These are phyloP conservation scores for Diaporthe humulicola DNA, from an alignment of 2,329 filamentous ascomycete species.

Conservation along the genomic window DNA sequence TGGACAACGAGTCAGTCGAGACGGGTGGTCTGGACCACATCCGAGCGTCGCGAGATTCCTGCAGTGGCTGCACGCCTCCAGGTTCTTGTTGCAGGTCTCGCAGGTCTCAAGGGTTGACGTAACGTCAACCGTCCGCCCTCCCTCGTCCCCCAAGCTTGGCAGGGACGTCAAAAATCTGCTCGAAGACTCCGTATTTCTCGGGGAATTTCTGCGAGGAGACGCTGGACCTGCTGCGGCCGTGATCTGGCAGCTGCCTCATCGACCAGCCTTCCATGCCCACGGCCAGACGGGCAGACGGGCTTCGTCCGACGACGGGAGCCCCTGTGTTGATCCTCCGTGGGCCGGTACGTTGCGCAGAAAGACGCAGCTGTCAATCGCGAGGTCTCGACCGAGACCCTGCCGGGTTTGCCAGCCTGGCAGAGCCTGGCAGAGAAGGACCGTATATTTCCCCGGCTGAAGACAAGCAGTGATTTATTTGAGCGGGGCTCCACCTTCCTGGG, in stretches of 20 bases:
- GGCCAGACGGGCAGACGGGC: conserved; percentile 31
- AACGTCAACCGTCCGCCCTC: conserved; percentile 21
- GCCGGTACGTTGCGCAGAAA: conserved; percentile 3
- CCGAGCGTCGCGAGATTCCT: conserved; percentile 19
- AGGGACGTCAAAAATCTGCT: conserved; percentile 33
- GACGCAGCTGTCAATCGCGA: conserved; percentile 6
- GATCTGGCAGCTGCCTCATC: conserved; percentile 26
- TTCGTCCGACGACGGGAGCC: conserved; percentile 32
- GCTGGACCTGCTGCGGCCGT: conserved; percentile 27
- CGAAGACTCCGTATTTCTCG: conserved; percentile 27
- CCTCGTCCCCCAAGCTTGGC: conserved; percentile 15
- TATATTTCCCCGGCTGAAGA: conserved; percentile 37
- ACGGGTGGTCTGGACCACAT: conserved; percentile 22
- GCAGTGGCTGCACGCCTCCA: conserved; percentile 14
- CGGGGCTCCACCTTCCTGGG: conserved; percentile 36
- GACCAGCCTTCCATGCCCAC: conserved; percentile 32
- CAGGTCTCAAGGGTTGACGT: neutral
- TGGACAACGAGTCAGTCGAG: conserved; percentile 24
- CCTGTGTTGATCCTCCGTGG: conserved; percentile 32
- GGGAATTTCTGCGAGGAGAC: conserved; percentile 16
- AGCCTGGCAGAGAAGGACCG: conserved; percentile 25
- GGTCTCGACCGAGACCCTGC: conserved; percentile 27
- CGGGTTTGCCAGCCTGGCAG: conserved; percentile 30
- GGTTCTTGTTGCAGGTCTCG: neutral
- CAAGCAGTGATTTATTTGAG: conserved; percentile 25